Conservation (phyloP, 2,329 filamentous ascomycete genomes). For the Rhynchosporium graminicola region DNA sequence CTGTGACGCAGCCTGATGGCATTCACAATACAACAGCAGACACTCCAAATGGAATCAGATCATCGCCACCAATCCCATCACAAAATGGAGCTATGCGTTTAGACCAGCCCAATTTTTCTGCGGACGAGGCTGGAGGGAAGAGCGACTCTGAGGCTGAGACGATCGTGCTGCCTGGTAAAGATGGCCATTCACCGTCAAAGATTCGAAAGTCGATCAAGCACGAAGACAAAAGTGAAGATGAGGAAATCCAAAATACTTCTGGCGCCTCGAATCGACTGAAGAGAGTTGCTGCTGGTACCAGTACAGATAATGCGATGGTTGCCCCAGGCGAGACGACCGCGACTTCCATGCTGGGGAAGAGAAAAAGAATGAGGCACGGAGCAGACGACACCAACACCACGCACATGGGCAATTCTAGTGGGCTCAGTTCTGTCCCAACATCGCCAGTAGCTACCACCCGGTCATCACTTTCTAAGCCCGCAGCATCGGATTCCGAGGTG, state of each 20-base stretch:
- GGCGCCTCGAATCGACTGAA: constrained; percentile 18
- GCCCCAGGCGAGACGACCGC: constrained; percentile 37
- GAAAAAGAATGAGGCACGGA: constrained; percentile 48
- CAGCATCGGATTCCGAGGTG: constrained; percentile 58
- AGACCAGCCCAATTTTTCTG: constrained; percentile 25
- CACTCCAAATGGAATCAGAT: constrained; percentile 36
- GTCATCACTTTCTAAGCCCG: constrained; percentile 38
- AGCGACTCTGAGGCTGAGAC: constrained; percentile 73
- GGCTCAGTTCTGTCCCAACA: constrained; percentile 59
- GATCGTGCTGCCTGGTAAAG: constrained; percentile 66
- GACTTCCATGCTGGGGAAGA: constrained; percentile 46
- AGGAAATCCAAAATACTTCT: constrained; percentile 41
- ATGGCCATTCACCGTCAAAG: constrained; percentile 65
- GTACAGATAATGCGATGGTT: constrained; percentile 13
- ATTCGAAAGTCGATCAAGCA: constrained; percentile 62
- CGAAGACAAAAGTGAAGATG: constrained; percentile 62
- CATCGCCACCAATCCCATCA: constrained; percentile 36
- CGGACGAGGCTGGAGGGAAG: constrained; percentile 43
- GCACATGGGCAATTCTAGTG: constrained; percentile 48
- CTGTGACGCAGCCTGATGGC: constrained; percentile 30
- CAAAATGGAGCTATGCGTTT: constrained; percentile 31
- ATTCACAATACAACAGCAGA: constrained; percentile 26
- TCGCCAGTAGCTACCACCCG: constrained; percentile 47
- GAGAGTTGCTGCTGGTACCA: constrained; percentile 5
- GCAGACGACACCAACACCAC: constrained; percentile 31